A percentile compares a stretch with the other conserved stretches of the same genome.
These are phyloP conservation scores for Chimonanthus praecox DNA, from an alignment of 164 flowering plant genomes.

Conservation along the genomic window DNA sequence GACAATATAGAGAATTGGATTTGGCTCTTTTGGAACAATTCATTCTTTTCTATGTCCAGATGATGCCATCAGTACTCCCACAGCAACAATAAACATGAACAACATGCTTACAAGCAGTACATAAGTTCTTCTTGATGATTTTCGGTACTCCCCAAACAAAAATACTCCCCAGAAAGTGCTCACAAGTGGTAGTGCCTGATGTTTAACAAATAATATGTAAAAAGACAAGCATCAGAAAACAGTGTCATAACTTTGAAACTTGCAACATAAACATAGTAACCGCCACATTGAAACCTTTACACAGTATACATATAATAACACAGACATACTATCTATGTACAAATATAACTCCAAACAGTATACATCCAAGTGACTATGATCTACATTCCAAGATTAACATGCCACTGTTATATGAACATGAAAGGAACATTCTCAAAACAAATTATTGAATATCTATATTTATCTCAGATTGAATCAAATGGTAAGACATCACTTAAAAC, in stretches of 20 bases:
- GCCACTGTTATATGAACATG: too few species aligned
- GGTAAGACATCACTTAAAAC: too few species aligned
- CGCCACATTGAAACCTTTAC: not conserved
- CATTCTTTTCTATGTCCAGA: conserved; percentile 59
- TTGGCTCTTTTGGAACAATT: not conserved
- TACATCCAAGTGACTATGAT: not conserved
- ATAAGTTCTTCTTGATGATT: conserved; percentile 74
- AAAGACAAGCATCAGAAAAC: not conserved
- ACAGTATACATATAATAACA: not conserved
- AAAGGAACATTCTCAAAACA: too few species aligned
- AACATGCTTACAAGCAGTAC: conserved; percentile 65
- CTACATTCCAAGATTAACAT: too few species aligned
- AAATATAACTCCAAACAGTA: not conserved
- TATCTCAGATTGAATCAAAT: too few species aligned
- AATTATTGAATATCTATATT: too few species aligned
- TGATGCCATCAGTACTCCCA: conserved; percentile 78
- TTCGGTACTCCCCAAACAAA: conserved; percentile 89
- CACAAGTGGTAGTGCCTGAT: conserved; percentile 91
- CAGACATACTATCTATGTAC: not conserved
- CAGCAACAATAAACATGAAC: conserved; percentile 76
- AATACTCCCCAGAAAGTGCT: conserved; percentile 90
- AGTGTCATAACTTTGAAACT: not conserved
- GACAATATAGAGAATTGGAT: too few species aligned
- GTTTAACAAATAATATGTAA: not conserved
- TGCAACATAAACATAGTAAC: not conserved